Percentiles rank a stretch among this genome's conserved stretches.
Evolutionary conservation across 2,329 filamentous ascomycete species (phyloP).

Genomic region (Cytospora chrysosperma): DNA sequence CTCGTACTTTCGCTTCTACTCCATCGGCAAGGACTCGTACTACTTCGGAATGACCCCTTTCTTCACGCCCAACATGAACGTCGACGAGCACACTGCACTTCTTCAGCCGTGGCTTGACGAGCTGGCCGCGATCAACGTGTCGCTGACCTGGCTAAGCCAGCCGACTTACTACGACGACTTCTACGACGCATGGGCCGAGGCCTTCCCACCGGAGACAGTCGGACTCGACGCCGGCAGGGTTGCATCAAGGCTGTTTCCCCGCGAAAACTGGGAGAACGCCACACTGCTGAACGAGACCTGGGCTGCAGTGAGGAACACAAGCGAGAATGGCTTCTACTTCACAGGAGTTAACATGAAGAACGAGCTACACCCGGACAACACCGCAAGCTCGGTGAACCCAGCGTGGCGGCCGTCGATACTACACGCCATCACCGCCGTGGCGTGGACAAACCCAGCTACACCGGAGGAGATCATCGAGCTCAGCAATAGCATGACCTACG

Average conservation of each 20-base stretch:
- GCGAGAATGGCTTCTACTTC: constrained; percentile 16
- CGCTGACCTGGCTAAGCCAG: constrained; percentile 25
- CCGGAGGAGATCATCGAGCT: constrained; percentile 5
- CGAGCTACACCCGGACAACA: not conserved
- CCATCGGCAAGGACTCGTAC: constrained; percentile 9
- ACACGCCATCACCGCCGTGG: constrained; percentile 37
- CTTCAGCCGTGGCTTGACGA: constrained; percentile 41
- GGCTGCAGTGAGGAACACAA: constrained; percentile 24
- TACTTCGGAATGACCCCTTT: constrained; percentile 23
- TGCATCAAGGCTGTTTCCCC: constrained; percentile 34
- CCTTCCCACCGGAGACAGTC: constrained; percentile 32
- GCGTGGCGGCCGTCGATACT: constrained; percentile 47
- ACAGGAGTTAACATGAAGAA: constrained; percentile 10
- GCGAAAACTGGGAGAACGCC: constrained; percentile 29
- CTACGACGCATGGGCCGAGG: constrained; percentile 30
- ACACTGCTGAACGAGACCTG: constrained; percentile 33
- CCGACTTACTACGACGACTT: constrained; percentile 32
- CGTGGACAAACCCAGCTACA: constrained; percentile 3
- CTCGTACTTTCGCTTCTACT: constrained; percentile 33
- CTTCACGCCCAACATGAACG: constrained; percentile 22
- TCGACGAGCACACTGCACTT: constrained; percentile 11
- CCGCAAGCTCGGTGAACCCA: constrained; percentile 45
- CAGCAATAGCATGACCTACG: constrained; percentile 29
- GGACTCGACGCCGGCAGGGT: constrained; percentile 27
- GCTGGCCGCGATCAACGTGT: constrained; percentile 39